Evolutionary conservation across 257 asterid genomes (phyloP), one percentile per base, ranked within the genome.

Genomic region (Petrea volubilis): DNA sequence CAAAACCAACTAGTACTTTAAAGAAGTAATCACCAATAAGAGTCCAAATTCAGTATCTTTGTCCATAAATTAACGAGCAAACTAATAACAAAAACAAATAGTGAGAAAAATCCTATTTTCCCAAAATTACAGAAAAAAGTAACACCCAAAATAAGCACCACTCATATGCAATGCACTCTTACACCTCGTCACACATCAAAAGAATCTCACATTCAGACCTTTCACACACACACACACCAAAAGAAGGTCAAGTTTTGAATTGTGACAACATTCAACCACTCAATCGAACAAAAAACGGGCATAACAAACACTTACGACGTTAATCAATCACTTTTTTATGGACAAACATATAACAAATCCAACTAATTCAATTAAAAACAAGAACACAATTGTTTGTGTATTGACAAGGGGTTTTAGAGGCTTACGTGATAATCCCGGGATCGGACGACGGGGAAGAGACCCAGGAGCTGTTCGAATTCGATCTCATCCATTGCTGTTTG

Each of bases 361-460:
- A 67, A 38, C 20, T 40, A 27, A 49, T 24, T 64, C 29, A 68
- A 47, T 23, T 50, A 25, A 43, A 31, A 60, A 67, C 25, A 53
- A 65, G 67, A 55, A 55, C 61, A 68, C 29, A n/a, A 15, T 4
- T 9, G 29, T 17, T 8, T 11, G 6, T n/a, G 17, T 12, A 29
- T 1, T 6, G n/a, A 46, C 1, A 23, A 47, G 66, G 67, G 53
- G 0, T 40, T n/a, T 27, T 2, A 56, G 68, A 36, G 59, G 20
- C 51, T 72, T 80, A 90, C 97, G 44, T 74, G 84, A 77, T 61
- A 88, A 84, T 90, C 97, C 24, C 86, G 87, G 50, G 88, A 62
- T 50, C 97, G 89, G 69, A 81, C 88, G 36, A 88, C 74, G 41
- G 97, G 95, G 71, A 90, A 90, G 66, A 86, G 86, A 23, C 86